phyloP scores from a whole-genome alignment of 2,329 filamentous ascomycete genomes.

The Pseudogymnoascus sp. region DNA sequence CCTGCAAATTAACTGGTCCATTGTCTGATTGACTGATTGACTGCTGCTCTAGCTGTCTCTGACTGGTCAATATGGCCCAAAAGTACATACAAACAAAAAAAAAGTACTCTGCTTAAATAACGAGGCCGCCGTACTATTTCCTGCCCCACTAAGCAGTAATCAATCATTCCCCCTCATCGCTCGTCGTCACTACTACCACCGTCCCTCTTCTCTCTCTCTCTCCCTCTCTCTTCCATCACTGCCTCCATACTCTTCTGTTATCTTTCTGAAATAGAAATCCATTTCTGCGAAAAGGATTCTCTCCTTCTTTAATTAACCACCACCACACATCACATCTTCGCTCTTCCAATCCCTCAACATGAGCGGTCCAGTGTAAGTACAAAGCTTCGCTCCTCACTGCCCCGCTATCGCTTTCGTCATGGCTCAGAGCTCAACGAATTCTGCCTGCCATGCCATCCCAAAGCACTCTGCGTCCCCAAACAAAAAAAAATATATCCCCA shows the following conservation, averaged over 20 bases:
- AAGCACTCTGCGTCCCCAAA: not conserved
- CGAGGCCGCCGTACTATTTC: constrained; percentile 4
- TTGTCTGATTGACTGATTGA: not conserved
- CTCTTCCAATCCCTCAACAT: constrained; percentile 19
- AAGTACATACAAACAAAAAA: not conserved
- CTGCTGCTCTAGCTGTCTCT: not conserved
- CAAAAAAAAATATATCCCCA: constrained; percentile 15
- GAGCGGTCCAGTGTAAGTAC: constrained; percentile 53
- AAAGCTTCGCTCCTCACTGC: constrained; percentile 28
- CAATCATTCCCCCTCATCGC: not conserved
- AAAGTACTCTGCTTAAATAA: constrained; percentile 7
- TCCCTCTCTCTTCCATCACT: not conserved
- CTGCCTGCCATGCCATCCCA: constrained; percentile 11
- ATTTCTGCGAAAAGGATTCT: not conserved
- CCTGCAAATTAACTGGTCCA: not conserved
- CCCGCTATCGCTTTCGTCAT: constrained; percentile 26
- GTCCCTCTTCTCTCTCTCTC: not conserved
- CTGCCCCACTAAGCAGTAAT: not conserved
- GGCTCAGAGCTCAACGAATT: constrained; percentile 9
- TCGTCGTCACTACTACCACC: not conserved
- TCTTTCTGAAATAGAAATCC: constrained; percentile 6
- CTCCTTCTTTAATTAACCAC: not conserved
- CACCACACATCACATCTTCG: not conserved
- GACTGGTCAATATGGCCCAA: not conserved
- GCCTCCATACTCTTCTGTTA: not conserved